These are phyloP conservation scores for Helianthus tuberosus DNA, from an alignment of 129 eudicot genomes.

Conservation along the genomic window DNA sequence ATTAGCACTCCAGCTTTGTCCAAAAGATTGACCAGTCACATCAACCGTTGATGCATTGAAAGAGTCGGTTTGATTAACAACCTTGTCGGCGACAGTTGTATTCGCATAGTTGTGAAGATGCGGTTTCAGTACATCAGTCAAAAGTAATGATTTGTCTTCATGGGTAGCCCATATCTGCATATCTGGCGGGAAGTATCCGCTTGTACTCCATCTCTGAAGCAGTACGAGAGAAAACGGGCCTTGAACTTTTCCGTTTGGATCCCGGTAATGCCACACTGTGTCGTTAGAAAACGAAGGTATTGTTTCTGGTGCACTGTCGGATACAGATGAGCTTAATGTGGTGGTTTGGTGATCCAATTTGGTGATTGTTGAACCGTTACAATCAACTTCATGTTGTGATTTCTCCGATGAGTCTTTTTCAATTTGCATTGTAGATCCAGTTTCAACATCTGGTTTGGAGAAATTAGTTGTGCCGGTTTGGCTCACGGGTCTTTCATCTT, in stretches of 20 bases:
- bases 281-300: conserved; percentile 39
- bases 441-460: conserved; percentile 40
- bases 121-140: conserved; percentile 65
- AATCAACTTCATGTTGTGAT: conserved; percentile 33
- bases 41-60: conserved; percentile 27
- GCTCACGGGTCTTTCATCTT: conserved; percentile 33
- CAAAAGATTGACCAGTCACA: conserved; percentile 46
- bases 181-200: conserved; percentile 78
- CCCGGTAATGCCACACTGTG: conserved; percentile 87
- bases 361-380: conserved; percentile 31
- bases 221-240: conserved; percentile 86
- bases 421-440: conserved; percentile 19
- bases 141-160: conserved; percentile 58
- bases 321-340: conserved; percentile 30
- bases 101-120: conserved; percentile 30
- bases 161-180: conserved; percentile 79
- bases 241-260: conserved; percentile 87
- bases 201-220: conserved; percentile 87
- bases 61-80: conserved; percentile 27
- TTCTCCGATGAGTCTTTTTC: conserved; percentile 22
- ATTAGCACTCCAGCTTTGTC: conserved; percentile 42
- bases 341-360: conserved; percentile 44
- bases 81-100: conserved; percentile 4
- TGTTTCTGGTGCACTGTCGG: conserved; percentile 46
- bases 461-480: not conserved